Conservation (phyloP, 2,329 filamentous ascomycete species). For the Chrysoporthe deuterocubensis region DNA sequence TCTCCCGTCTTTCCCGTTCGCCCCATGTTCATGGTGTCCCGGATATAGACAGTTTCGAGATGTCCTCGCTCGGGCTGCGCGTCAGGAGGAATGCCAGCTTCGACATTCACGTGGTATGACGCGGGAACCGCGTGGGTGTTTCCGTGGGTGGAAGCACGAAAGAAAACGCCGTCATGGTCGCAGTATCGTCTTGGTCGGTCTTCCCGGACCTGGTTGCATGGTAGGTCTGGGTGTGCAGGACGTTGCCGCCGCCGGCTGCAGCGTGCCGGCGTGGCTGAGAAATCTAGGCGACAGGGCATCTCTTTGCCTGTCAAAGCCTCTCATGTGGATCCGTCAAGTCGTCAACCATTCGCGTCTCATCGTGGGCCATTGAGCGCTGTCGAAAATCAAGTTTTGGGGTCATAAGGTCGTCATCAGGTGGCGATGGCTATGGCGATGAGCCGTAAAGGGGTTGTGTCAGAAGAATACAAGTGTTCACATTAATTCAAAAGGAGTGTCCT, state of each 20-base stretch:
- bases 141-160: conserved; percentile 10
- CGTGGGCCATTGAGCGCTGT: conserved; percentile 12
- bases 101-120: background rate
- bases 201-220: conserved; percentile 6
- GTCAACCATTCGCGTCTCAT: conserved; percentile 56
- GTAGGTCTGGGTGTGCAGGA: background rate
- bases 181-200: background rate
- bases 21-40: conserved; percentile 8
- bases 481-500: conserved; percentile 17
- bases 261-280: conserved; percentile 15
- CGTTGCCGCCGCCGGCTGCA: background rate
- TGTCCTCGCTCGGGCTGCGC: background rate
- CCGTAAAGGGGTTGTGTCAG: conserved; percentile 29
- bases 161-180: conserved; percentile 14
- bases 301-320: conserved; percentile 29
- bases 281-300: conserved; percentile 20
- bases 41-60: conserved; percentile 18
- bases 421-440: conserved; percentile 24
- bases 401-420: conserved; percentile 32
- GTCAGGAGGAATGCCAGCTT: background rate
- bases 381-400: conserved; percentile 5
- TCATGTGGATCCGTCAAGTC: conserved; percentile 43
- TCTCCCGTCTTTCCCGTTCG: conserved; percentile 14
- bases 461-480: conserved; percentile 27
- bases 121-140: background rate